Evolutionary conservation across 2,329 filamentous ascomycete species (phyloP).

Genomic region (Onygenales sp.): DNA sequence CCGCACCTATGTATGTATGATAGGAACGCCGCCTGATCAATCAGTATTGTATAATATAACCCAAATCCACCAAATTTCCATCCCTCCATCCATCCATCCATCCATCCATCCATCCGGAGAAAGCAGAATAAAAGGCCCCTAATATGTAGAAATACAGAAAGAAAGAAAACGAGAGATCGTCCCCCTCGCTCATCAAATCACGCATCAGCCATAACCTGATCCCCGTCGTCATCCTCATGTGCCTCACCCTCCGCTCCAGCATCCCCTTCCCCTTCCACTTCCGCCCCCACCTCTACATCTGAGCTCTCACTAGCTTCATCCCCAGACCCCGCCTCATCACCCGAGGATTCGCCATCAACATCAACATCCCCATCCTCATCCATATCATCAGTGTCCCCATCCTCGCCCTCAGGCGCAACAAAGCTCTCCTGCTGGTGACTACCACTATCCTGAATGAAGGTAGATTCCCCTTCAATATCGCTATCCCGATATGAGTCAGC

Average conservation of each 20-base stretch:
- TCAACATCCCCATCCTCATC: slow-evolving; percentile 25
- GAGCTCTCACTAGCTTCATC: no score
- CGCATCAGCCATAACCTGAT: slow-evolving; percentile 4
- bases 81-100: not conserved
- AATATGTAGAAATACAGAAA: not conserved
- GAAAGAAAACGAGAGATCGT: not conserved
- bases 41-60: no score
- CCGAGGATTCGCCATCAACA: slow-evolving; percentile 24
- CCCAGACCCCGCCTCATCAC: slow-evolving; percentile 9
- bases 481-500: slow-evolving; percentile 4
- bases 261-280: slow-evolving; percentile 18
- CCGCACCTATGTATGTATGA: no score
- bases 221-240: slow-evolving; percentile 7
- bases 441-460: slow-evolving; percentile 18
- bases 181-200: not conserved
- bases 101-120: not conserved
- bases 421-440: not conserved
- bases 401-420: slow-evolving; percentile 8
- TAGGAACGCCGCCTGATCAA: no score
- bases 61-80: no score
- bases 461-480: slow-evolving; percentile 8
- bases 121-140: not conserved
- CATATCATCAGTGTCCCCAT: slow-evolving; percentile 14
- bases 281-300: slow-evolving; percentile 8
- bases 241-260: slow-evolving; percentile 9